Evolutionary conservation across 2,329 filamentous ascomycete genomes (phyloP), one percentile per base, ranked within the genome.

Genomic region (Bipolaris zeicola): DNA sequence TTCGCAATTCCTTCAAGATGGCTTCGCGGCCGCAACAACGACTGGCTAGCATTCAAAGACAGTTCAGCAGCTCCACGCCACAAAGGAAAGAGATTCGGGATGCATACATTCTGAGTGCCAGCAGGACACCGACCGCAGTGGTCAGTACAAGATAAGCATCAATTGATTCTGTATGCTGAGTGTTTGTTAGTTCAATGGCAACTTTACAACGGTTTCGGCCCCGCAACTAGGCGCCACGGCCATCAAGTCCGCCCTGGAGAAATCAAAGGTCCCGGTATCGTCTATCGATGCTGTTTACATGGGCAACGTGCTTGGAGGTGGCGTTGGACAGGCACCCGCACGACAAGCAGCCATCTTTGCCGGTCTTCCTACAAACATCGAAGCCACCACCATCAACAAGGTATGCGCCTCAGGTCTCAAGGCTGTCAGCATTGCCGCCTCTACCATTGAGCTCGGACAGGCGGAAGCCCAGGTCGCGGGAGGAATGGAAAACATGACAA

Each of bases 401-500:
- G 95, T 99, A 58, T 99, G 95, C 81, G 90, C 95, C 3, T 97
- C 93, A 0, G 95, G 95, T 5, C 82, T 99, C 64, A 99, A 99
- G 78, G 90, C 95, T 1, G 92, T 98, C 4, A 87, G 85, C 20
- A 85, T 98, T 42, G 95, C 94, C 1, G 94, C 94, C 1, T 92
- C 96, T 72, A 95, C 96, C 72, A 96, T 98, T 67, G 91, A 97
- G 78, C 85, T 99, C 10, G 94, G 95, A 5, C 83, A 96, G 8
- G 86, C 92, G 14, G 91, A 96, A 70, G 93, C 90, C 0, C 90
- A 96, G 75, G 83, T 98, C 6, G 95, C 95, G 1, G 95, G 95
- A 60, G 95, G 95, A 51, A 97, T 99, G 90, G 95, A 99, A 81
- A 97, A 91, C 78, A 99, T 99, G 95, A 91, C 91, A 5, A 85